phyloP scores from a whole-genome alignment of 352 stramenopile species.

The Pythium grandisporangium region DNA sequence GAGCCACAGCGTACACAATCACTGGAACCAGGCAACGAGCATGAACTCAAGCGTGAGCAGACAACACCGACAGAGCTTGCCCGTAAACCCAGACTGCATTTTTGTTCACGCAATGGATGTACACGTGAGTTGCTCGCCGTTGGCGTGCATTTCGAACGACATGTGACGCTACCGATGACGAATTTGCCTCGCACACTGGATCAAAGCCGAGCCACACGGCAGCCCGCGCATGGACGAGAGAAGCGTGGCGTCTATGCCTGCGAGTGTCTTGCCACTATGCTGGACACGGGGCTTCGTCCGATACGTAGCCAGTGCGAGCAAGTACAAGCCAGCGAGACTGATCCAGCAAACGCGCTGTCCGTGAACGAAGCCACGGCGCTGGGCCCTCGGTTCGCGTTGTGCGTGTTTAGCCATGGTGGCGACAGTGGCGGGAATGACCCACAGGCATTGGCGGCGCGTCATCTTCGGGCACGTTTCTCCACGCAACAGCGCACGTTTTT shows the following conservation, averaged over 20 bases:
- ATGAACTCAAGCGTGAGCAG: too few relatives aligned
- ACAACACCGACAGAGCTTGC: background rate
- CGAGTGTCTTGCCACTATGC: constrained; percentile 49
- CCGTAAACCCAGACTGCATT: constrained; percentile 16
- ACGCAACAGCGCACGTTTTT: constrained; percentile 46
- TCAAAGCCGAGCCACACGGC: constrained; percentile 22
- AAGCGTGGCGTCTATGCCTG: constrained; percentile 44
- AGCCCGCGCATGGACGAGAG: constrained; percentile 35
- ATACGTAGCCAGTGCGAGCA: too few relatives aligned
- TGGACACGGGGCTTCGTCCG: too few relatives aligned
- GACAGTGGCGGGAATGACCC: constrained; percentile 2
- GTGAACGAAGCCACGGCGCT: too few relatives aligned
- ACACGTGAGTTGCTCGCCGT: constrained; percentile 15
- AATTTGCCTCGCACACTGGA: constrained; percentile 67
- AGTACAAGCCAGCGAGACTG: too few relatives aligned
- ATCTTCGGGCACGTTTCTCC: constrained; percentile 21
- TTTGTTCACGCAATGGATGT: constrained; percentile 51
- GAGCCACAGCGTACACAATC: too few relatives aligned
- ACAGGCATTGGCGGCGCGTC: background rate
- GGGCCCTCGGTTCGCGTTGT: constrained; percentile 28
- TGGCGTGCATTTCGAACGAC: constrained; percentile 38
- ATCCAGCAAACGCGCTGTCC: too few relatives aligned
- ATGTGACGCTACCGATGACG: constrained; percentile 51
- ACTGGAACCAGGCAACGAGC: too few relatives aligned
- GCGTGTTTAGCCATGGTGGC: constrained; percentile 44